A percentile compares a stretch with the other conserved stretches of the same genome.
These are phyloP conservation scores for Nakaseomyces kungkrabaensis DNA, from an alignment of 1,139 yeast genomes.

Conservation along the genomic window DNA sequence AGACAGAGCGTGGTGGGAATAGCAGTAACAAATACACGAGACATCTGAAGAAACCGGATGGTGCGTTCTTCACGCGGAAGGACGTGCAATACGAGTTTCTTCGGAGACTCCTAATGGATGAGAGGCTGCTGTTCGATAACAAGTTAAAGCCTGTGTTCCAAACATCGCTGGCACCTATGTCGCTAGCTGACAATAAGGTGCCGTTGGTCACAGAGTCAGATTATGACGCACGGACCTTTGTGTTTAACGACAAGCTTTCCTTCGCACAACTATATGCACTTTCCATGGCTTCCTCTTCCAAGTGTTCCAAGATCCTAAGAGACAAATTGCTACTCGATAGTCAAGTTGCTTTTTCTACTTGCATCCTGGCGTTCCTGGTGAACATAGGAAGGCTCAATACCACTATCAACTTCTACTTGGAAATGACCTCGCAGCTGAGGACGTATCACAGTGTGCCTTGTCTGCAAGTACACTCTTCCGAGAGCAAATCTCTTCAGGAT, in stretches of 20 bases:
- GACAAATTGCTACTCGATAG: constrained; percentile 62
- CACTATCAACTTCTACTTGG: constrained; percentile 91
- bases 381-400: constrained; percentile 93
- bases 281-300: constrained; percentile 72
- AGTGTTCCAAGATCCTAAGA: constrained; percentile 72
- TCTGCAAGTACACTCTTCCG: constrained; percentile 54
- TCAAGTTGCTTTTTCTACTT: constrained; percentile 60
- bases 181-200: constrained; percentile 12
- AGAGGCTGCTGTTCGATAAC: constrained; percentile 59
- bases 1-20: neutral
- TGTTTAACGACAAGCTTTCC: constrained; percentile 44
- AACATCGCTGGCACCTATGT: constrained; percentile 15
- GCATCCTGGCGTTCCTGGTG: constrained; percentile 76
- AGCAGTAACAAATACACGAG: constrained; percentile 30
- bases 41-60: constrained; percentile 81
- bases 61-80: constrained; percentile 81
- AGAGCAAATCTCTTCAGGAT: constrained; percentile 75
- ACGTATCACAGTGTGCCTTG: constrained; percentile 92
- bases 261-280: constrained; percentile 81
- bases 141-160: constrained; percentile 1
- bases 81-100: constrained; percentile 85
- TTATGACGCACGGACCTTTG: constrained; percentile 28
- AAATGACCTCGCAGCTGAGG: constrained; percentile 86
- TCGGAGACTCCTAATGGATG: constrained; percentile 52
- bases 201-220: constrained; percentile 28